Evolutionary conservation across 2,329 filamentous ascomycete genomes (phyloP).

Genomic region (Verticillium klebahnii): DNA sequence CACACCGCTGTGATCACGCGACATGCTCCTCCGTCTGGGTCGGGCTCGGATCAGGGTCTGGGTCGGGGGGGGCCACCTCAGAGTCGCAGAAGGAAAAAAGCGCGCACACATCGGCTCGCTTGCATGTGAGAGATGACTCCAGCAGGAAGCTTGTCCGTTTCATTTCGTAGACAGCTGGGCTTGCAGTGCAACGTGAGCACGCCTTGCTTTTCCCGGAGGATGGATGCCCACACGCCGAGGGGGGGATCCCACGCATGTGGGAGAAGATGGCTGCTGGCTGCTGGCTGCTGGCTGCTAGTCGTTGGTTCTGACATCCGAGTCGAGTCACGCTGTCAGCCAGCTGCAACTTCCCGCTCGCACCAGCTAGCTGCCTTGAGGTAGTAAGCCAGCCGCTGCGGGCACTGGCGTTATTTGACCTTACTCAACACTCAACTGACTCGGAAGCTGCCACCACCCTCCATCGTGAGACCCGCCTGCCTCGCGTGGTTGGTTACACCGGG

Average conservation of each 20-base stretch:
- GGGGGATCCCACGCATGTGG: neutral
- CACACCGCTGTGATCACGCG: neutral
- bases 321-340: neutral
- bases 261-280: neutral
- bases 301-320: neutral
- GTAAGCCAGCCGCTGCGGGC: too few species aligned
- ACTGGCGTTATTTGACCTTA: too few species aligned
- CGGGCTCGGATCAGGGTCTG: neutral
- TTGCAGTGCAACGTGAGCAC: neutral
- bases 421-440: neutral
- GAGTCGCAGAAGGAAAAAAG: neutral
- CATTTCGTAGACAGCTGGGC: neutral
- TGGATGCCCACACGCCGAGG: neutral
- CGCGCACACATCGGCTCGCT: neutral
- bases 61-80: neutral
- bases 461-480: neutral
- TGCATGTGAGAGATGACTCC: neutral
- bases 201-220: neutral
- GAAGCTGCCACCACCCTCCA: neutral
- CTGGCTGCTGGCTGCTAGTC: neutral
- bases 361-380: neutral
- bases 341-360: neutral
- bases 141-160: neutral
- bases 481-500: neutral
- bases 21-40: neutral